Evolutionary conservation across 2,329 filamentous ascomycete species (phyloP).

Genomic region (Hypoxylon rubiginosum): DNA sequence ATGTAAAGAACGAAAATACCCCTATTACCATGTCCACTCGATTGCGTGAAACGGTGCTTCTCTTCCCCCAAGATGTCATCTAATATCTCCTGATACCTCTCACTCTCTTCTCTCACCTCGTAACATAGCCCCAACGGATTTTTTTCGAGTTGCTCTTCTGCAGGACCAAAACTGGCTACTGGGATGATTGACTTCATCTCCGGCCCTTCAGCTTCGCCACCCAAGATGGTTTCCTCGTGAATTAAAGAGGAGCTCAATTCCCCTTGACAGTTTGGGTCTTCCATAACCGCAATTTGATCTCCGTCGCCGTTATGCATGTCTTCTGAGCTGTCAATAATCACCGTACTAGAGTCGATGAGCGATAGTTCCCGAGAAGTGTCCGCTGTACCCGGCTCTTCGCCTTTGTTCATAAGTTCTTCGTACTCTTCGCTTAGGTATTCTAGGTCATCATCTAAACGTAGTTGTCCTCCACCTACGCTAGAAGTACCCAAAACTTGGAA

Average conservation of each 20-base stretch:
- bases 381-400: too few relatives aligned
- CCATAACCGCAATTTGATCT: too few relatives aligned
- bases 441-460: not conserved
- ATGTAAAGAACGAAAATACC: too few relatives aligned
- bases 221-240: too few relatives aligned
- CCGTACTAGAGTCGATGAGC: not conserved
- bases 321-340: not conserved
- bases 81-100: slow-evolving; percentile 8
- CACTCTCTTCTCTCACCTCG: not conserved
- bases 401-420: not conserved
- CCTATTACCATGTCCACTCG: slow-evolving; percentile 11
- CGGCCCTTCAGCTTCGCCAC: too few relatives aligned
- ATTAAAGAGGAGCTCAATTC: not conserved
- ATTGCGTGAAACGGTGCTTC: slow-evolving; percentile 5
- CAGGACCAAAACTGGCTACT: not conserved
- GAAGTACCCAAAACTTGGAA: too few relatives aligned
- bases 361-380: too few relatives aligned
- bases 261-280: not conserved
- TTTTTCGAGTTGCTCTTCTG: not conserved
- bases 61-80: slow-evolving; percentile 14
- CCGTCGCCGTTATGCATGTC: too few relatives aligned
- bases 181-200: not conserved
- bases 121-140: not conserved
- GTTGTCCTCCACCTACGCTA: not conserved
- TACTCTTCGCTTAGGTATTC: not conserved